Base-by-base conservation (phyloP, 2,329 filamentous ascomycete genomes). In the Aureobasidium sp. region DNA sequence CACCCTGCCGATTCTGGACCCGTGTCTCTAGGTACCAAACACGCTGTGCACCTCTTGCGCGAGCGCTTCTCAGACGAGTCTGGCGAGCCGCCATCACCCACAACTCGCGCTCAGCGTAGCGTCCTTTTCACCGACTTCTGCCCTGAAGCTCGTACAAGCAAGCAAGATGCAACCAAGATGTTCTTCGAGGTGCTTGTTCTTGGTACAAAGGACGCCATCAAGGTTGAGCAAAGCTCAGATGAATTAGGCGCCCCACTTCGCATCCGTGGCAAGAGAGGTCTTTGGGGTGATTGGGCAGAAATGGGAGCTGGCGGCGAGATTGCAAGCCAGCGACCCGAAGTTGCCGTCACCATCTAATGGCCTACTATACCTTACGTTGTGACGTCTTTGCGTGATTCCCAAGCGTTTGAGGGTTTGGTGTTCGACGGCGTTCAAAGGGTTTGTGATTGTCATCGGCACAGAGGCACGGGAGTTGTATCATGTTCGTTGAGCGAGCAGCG, bases 211-310 rank as follows among this genome's bases (percentile, higher is more conserved):
- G 94, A 99, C 73, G 94, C 94, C 32, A 89, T 99, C 77, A 96
- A 96, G 77, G 91, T 97, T 29, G 93, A 97, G 73, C 94, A 99
- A 76, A 83, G 84, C 53, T 68, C 64, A 23, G 63, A 65, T 12
- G 80, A 87, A 65, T 83, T 97, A 29, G 92, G 92, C 55, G 89
- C 87, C 2, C 84, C 88, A 15, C 90, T 99, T 70, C 83, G 87
- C 63, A 89, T 99, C 63, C 83, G 91, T 67, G 91, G 89, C 63
- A 99, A 99, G 83, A 85, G 90, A 68, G 93, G 90, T n/a, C 86
- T 99, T 2, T 99, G 94, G 93, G 94, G 93, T 58, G 86, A 88
- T 41, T 99, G 94, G 94, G 94, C 94, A 0, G 94, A 97, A 79
- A 80, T 80, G 78, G 50, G 79, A 79, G 52, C 68, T 62, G 62